These are phyloP conservation scores for Oehlia diaphana DNA, from an alignment of 192 early-diverging fungal genomes.

Conservation along the genomic window DNA sequence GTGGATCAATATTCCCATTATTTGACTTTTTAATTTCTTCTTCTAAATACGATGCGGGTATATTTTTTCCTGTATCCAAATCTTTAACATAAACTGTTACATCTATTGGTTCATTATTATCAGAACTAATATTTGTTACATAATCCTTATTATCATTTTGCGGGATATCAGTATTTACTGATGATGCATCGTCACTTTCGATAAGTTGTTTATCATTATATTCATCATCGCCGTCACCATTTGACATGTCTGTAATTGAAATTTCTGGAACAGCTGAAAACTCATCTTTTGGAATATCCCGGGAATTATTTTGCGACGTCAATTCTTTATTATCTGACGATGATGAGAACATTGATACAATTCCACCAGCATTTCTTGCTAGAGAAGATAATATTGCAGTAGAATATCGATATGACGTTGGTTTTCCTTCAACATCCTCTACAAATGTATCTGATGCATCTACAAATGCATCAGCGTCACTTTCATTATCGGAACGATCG, in stretches of 20 bases:
- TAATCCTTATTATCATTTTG: neutral
- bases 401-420: constrained; percentile 4
- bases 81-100: constrained; percentile 31
- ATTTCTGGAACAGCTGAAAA: constrained; percentile 7
- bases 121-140: neutral
- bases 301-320: neutral
- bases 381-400: constrained; percentile 9
- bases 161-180: neutral
- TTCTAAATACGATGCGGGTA: constrained; percentile 22
- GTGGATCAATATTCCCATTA: constrained; percentile 17
- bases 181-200: neutral
- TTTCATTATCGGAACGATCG: neutral
- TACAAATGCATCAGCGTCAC: neutral
- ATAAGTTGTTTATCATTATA: neutral
- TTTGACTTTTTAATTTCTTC: constrained; percentile 30
- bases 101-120: constrained; percentile 7
- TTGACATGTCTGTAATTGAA: constrained; percentile 18
- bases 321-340: neutral
- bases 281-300: neutral
- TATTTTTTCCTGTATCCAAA: constrained; percentile 26
- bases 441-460: neutral
- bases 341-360: neutral
- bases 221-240: neutral
- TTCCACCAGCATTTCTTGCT: neutral
- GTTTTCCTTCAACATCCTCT: constrained; percentile 12